phyloP scores from a whole-genome alignment of 1,284 basidiomycete species.

The Entoloma clypeatum region DNA sequence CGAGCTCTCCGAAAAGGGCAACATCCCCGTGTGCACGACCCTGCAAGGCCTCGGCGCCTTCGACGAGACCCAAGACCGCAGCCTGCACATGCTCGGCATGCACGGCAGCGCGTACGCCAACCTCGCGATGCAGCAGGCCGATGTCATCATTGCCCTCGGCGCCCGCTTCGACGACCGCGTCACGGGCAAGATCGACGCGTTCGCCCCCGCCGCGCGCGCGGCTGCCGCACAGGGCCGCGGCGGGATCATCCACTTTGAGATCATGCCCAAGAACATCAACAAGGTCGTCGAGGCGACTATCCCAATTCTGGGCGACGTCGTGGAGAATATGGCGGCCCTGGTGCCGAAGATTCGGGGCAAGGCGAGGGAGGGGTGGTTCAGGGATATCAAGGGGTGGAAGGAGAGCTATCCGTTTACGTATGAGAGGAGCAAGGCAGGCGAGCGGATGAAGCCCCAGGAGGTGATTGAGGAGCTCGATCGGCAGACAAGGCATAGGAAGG shows the following conservation, averaged over 20 bases:
- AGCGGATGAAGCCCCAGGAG: slow-evolving; percentile 93
- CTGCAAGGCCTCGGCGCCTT: slow-evolving; percentile 94
- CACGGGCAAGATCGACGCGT: slow-evolving; percentile 86
- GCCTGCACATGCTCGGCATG: slow-evolving; percentile 99
- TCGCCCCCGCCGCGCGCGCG: slow-evolving; percentile 87
- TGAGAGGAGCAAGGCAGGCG: slow-evolving; percentile 59
- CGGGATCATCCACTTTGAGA: slow-evolving; percentile 99
- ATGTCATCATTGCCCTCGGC: slow-evolving; percentile 96
- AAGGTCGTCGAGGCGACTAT: slow-evolving; percentile 96
- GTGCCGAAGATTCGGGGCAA: slow-evolving; percentile 73
- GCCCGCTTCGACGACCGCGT: slow-evolving; percentile 98
- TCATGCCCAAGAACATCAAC: slow-evolving; percentile 98
- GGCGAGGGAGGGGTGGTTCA: slow-evolving; percentile 78
- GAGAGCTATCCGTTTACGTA: slow-evolving; percentile 88
- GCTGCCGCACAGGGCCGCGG: slow-evolving; percentile 86
- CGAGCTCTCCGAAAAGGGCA: slow-evolving; percentile 78
- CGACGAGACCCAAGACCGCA: slow-evolving; percentile 86
- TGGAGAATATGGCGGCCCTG: slow-evolving; percentile 76
- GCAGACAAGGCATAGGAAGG: slow-evolving; percentile 74
- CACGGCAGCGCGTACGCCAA: slow-evolving; percentile 98
- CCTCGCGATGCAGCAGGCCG: slow-evolving; percentile 95
- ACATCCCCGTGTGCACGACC: slow-evolving; percentile 97
- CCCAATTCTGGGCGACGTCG: slow-evolving; percentile 92
- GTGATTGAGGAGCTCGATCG: slow-evolving; percentile 89
- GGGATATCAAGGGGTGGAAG: slow-evolving; percentile 85